These are phyloP conservation scores for Citrullus mucosospermus DNA, from an alignment of 306 rosid genomes.

Conservation along the genomic window DNA sequence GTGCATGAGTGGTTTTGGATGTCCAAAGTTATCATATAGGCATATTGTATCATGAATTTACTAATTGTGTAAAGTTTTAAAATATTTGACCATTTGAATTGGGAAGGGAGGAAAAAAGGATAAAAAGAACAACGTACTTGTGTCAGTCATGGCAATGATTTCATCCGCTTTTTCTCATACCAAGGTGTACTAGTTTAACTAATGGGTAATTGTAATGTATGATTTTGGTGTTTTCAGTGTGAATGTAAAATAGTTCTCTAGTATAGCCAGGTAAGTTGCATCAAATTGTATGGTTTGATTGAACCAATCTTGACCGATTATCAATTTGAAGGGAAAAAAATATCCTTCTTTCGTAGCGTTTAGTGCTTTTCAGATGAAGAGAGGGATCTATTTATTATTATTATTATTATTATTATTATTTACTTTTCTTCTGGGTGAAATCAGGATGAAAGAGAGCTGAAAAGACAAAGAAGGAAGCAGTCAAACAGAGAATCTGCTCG, in stretches of 20 bases:
- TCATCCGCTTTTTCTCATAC: background rate
- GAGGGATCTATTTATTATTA: background rate
- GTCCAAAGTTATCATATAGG: background rate
- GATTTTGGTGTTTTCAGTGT: too few species aligned
- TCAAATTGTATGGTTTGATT: background rate
- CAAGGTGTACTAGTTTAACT: background rate
- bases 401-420: background rate
- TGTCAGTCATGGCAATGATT: background rate
- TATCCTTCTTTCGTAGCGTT: background rate
- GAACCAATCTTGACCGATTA: background rate
- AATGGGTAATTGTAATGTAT: background rate
- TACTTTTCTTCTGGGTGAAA: conserved; percentile 11
- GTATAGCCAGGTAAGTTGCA: background rate
- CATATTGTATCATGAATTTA: background rate
- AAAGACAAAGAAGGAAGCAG: conserved; percentile 91
- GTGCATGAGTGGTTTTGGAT: background rate
- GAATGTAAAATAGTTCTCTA: background rate
- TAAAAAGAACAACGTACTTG: background rate
- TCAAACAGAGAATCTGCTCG: conserved; percentile 98
- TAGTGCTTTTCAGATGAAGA: background rate
- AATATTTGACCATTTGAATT: background rate
- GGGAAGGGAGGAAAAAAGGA: background rate
- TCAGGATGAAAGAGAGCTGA: conserved; percentile 94
- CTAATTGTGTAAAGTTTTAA: background rate
- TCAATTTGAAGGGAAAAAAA: background rate